Percentiles rank a stretch among this genome's conserved stretches.
phyloP scores from a whole-genome alignment of 139 green algal genomes.

The Chlorella vulgaris region DNA sequence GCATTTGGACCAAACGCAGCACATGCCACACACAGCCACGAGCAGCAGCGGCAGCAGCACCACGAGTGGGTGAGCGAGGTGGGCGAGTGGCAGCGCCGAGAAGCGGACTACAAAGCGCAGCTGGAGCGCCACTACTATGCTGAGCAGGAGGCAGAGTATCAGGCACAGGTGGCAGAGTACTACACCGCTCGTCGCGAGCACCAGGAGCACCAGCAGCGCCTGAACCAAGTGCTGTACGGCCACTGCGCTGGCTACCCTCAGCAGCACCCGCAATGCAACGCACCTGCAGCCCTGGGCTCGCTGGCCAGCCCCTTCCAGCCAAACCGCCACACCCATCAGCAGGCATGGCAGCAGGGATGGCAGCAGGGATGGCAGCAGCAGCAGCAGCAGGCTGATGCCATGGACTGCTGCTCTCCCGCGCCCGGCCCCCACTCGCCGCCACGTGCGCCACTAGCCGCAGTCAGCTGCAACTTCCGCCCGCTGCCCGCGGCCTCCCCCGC shows the following conservation, averaged over 20 bases:
- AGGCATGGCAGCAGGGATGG: neutral
- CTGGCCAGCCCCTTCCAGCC: too few relatives aligned
- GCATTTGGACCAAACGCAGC: too few relatives aligned
- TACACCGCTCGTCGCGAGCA: neutral
- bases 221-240: constrained; percentile 30
- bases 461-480: neutral
- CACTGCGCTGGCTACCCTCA: neutral
- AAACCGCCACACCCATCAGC: too few relatives aligned
- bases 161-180: neutral
- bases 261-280: too few relatives aligned
- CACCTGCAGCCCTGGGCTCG: too few relatives aligned
- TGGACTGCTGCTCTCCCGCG: neutral
- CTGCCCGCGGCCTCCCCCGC: neutral
- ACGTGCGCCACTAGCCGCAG: neutral
- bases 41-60: neutral
- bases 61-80: neutral
- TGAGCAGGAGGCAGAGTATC: constrained; percentile 18
- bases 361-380: neutral
- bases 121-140: constrained; percentile 21
- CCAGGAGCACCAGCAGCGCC: constrained; percentile 31
- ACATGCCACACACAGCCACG: too few relatives aligned
- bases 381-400: neutral
- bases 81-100: neutral
- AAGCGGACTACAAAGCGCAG: neutral
- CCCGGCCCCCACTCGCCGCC: neutral